A percentile compares a stretch with the other conserved stretches of the same genome.
Evolutionary conservation across 2,329 filamentous ascomycete species (phyloP).

Genomic region (Microcera coccophila): DNA sequence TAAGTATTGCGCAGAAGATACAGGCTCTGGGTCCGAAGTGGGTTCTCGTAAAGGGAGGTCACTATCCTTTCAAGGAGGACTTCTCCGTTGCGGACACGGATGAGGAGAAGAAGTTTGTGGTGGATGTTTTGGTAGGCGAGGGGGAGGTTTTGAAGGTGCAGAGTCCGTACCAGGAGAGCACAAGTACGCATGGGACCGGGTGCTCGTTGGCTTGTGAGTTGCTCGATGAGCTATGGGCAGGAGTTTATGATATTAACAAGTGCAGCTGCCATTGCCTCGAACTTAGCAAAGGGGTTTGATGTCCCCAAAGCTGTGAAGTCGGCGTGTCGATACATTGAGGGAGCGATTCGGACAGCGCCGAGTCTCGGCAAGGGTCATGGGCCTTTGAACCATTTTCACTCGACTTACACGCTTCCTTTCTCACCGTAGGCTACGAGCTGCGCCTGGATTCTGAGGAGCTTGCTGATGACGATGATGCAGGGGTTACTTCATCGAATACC

Average conservation of each 20-base stretch:
- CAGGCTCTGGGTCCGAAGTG: conserved; percentile 68
- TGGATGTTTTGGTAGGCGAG: conserved; percentile 67
- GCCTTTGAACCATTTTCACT: conserved; percentile 77
- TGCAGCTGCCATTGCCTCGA: conserved; percentile 69
- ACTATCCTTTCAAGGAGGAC: conserved; percentile 70
- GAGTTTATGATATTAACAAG: neutral
- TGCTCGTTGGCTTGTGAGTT: conserved; percentile 82
- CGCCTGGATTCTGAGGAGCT: too few species aligned
- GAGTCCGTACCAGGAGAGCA: conserved; percentile 66
- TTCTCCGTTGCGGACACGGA: conserved; percentile 55
- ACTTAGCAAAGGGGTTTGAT: conserved; percentile 57
- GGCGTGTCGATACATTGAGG: conserved; percentile 69
- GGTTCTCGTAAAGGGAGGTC: conserved; percentile 87
- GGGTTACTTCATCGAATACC: conserved; percentile 77
- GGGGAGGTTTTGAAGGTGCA: conserved; percentile 59
- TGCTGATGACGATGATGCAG: conserved; percentile 36
- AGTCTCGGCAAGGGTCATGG: conserved; percentile 64
- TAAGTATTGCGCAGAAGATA: conserved; percentile 63
- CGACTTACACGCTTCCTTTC: conserved; percentile 64
- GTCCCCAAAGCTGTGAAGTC: conserved; percentile 59
- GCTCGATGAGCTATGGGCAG: neutral
- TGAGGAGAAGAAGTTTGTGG: conserved; percentile 60
- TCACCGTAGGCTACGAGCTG: conserved; percentile 51
- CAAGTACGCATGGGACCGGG: conserved; percentile 89
- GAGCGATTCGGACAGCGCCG: conserved; percentile 62